Percentiles rank a stretch among this genome's conserved stretches.
Evolutionary conservation across 352 stramenopile genomes (phyloP).

Genomic region (Thalassiosira pacifica): DNA sequence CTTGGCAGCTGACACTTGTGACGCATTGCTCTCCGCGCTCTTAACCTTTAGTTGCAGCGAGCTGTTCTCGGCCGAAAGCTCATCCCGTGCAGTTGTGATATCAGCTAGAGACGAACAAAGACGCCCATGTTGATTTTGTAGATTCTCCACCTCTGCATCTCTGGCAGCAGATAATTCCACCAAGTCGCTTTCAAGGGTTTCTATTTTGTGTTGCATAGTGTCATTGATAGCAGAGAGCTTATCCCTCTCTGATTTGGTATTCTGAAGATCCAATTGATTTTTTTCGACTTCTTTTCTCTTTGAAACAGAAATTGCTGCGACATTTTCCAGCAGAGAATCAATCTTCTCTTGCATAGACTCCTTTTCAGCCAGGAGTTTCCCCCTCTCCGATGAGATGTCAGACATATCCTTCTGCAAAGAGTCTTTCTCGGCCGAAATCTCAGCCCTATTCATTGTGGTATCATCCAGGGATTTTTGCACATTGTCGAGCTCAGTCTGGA

Average conservation of each 20-base stretch:
- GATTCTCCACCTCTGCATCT: not conserved
- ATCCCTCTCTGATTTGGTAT: not conserved
- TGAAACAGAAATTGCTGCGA: not conserved
- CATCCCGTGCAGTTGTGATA: not conserved
- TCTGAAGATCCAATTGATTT: not conserved
- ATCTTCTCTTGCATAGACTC: not conserved
- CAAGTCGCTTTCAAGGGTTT: too few species aligned
- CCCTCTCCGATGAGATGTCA: not conserved
- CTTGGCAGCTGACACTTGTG: not conserved
- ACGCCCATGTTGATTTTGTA: not conserved
- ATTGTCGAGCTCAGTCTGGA: not conserved
- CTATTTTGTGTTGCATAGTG: too few species aligned
- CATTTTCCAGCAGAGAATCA: not conserved
- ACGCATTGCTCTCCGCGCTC: not conserved
- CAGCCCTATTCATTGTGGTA: not conserved
- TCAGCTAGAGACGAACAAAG: not conserved
- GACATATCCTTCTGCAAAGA: not conserved
- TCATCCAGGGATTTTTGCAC: not conserved
- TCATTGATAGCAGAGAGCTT: too few species aligned
- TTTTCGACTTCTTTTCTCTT: not conserved
- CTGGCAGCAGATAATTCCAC: not conserved
- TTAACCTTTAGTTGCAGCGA: not conserved
- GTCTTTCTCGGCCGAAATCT: not conserved
- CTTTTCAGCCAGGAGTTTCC: not conserved
- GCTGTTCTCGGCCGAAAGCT: conserved; percentile 9